phyloP scores from a whole-genome alignment of 257 asterid species.

The Ehretia macrophylla region DNA sequence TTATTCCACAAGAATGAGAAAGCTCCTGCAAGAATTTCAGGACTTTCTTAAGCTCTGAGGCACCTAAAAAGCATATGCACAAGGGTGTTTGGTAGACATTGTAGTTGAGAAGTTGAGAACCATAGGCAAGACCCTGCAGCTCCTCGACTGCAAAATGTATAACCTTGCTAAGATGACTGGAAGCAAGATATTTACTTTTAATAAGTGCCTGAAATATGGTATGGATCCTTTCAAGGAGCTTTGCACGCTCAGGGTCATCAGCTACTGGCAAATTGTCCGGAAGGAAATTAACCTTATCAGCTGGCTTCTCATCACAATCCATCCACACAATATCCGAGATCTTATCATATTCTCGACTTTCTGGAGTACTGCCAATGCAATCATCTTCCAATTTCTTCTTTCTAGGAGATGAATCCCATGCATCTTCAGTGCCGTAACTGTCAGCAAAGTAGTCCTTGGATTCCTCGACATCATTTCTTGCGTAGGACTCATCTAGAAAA shows the following conservation, averaged over 20 bases:
- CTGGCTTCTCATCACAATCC: constrained; percentile 72
- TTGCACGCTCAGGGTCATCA: constrained; percentile 80
- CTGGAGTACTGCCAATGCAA: constrained; percentile 32
- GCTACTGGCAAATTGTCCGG: constrained; percentile 69
- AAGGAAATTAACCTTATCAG: constrained; percentile 40
- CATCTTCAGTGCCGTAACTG: constrained; percentile 52
- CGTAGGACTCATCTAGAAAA: constrained; percentile 42
- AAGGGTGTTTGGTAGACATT: constrained; percentile 67
- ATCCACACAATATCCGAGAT: constrained; percentile 67
- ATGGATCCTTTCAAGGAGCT: constrained; percentile 77
- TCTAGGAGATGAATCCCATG: constrained; percentile 56
- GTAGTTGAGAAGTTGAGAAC: constrained; percentile 63
- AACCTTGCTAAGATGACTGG: constrained; percentile 86
- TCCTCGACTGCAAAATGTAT: constrained; percentile 82
- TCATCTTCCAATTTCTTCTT: constrained; percentile 39
- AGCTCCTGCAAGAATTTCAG: constrained; percentile 81
- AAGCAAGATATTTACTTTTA: constrained; percentile 61
- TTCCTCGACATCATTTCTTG: constrained; percentile 40
- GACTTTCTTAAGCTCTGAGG: constrained; percentile 73
- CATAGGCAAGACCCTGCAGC: constrained; percentile 68
- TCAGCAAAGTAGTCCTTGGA: constrained; percentile 61
- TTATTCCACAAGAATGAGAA: constrained; percentile 62
- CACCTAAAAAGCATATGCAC: constrained; percentile 81
- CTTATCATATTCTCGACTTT: constrained; percentile 51
- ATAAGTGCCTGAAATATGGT: constrained; percentile 60